Evolutionary conservation across 1,284 basidiomycete species (phyloP).

Genomic region (Irpex sp.): DNA sequence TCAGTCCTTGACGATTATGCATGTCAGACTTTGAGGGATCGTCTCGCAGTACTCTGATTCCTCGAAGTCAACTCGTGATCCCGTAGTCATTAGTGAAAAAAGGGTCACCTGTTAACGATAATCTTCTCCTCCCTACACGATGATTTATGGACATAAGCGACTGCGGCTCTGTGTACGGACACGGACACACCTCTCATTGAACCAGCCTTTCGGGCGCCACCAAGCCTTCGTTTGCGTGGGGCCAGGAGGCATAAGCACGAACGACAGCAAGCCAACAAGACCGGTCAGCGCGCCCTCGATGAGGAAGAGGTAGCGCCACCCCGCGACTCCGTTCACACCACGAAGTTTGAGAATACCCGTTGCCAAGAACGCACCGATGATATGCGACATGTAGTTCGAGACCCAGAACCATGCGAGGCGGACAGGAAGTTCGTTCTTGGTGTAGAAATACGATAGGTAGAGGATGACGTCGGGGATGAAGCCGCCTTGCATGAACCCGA

Average conservation of each 20-base stretch:
- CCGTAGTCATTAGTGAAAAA: conserved; percentile 36
- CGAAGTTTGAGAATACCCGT: conserved; percentile 50
- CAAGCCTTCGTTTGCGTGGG: conserved; percentile 67
- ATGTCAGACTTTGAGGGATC: conserved; percentile 72
- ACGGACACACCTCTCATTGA: conserved; percentile 39
- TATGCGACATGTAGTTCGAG: conserved; percentile 47
- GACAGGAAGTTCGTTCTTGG: conserved; percentile 62
- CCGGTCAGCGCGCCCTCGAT: conserved; percentile 56
- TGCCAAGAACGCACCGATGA: conserved; percentile 60
- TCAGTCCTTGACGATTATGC: conserved; percentile 77
- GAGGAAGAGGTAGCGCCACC: conserved; percentile 56
- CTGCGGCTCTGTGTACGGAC: neutral
- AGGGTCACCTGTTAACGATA: conserved; percentile 33
- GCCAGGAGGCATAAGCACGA: conserved; percentile 67
- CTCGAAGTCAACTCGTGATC: conserved; percentile 38
- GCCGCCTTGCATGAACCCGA: conserved; percentile 57
- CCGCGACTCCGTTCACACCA: conserved; percentile 50
- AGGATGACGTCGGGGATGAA: conserved; percentile 64
- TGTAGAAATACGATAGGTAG: conserved; percentile 72
- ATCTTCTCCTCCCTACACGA: conserved; percentile 33
- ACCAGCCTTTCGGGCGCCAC: conserved; percentile 72
- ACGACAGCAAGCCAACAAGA: conserved; percentile 55
- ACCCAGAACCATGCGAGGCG: conserved; percentile 71
- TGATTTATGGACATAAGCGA: neutral
- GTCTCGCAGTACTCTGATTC: conserved; percentile 64